Percentiles rank a stretch among this genome's conserved stretches.
Evolutionary conservation across 2,329 filamentous ascomycete genomes (phyloP).

Genomic region (Colletotrichum sidae): DNA sequence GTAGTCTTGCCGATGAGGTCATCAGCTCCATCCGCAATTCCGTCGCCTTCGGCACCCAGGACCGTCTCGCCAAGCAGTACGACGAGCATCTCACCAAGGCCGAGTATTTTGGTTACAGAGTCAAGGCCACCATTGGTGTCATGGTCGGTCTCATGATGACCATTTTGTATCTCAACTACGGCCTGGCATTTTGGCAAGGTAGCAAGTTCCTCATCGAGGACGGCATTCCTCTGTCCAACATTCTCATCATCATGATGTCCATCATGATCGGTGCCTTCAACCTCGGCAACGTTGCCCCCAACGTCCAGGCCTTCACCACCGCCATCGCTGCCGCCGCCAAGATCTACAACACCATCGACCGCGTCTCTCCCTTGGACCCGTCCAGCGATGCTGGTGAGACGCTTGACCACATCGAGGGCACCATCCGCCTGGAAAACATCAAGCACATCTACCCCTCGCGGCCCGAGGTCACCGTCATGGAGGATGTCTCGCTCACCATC

Average conservation of each 20-base stretch:
- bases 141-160: conserved; percentile 90
- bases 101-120: conserved; percentile 79
- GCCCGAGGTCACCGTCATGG: conserved; percentile 89
- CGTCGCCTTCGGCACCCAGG: conserved; percentile 92
- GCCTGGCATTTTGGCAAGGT: conserved; percentile 89
- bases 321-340: conserved; percentile 87
- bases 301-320: conserved; percentile 86
- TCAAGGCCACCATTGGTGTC: conserved; percentile 77
- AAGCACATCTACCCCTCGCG: conserved; percentile 96
- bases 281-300: conserved; percentile 87
- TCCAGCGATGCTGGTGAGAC: conserved; percentile 77
- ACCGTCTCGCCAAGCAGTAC: conserved; percentile 89
- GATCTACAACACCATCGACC: conserved; percentile 94
- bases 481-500: conserved; percentile 81
- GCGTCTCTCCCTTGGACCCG: conserved; percentile 85
- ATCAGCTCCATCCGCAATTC: conserved; percentile 94
- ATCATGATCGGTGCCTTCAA: conserved; percentile 95
- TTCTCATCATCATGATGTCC: conserved; percentile 88
- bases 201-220: conserved; percentile 77
- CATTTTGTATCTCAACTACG: conserved; percentile 88
- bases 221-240: conserved; percentile 73
- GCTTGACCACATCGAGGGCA: conserved; percentile 79
- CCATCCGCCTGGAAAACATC: conserved; percentile 83
- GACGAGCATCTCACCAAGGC: conserved; percentile 79
- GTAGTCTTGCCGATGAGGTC: conserved; percentile 92